These are phyloP conservation scores for Mycena maculata DNA, from an alignment of 768 basidiomycete genomes.

Conservation along the genomic window DNA sequence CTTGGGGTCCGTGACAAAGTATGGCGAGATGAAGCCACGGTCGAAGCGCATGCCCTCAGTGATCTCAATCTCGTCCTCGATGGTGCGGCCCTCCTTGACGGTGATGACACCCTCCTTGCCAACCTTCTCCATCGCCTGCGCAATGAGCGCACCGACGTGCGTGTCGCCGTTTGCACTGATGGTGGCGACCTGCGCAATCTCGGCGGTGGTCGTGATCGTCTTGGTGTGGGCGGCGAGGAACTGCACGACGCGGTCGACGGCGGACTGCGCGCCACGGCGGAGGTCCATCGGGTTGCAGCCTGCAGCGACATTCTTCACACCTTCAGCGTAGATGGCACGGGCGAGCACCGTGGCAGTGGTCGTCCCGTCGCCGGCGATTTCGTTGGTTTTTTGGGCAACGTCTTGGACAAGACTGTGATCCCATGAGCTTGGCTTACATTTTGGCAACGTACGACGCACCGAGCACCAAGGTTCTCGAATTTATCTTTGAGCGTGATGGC, in stretches of 20 bases:
- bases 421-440: too few species aligned
- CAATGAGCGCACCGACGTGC: constrained; percentile 94
- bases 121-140: constrained; percentile 99
- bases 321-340: constrained; percentile 97
- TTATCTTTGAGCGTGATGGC: constrained; percentile 95
- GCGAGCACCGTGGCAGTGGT: constrained; percentile 98
- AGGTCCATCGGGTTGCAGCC: constrained; percentile 99
- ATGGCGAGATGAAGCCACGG: constrained; percentile 97
- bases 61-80: constrained; percentile 98
- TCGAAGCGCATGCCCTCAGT: constrained; percentile 99
- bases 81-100: constrained; percentile 98
- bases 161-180: constrained; percentile 86
- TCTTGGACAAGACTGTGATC: constrained; percentile 86
- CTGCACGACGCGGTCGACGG: constrained; percentile 94
- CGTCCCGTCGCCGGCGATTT: constrained; percentile 96
- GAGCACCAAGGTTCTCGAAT: constrained; percentile 98
- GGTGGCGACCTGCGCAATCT: constrained; percentile 99
- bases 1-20: constrained; percentile 99
- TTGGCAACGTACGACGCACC: too few species aligned
- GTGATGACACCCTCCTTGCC: constrained; percentile 99
- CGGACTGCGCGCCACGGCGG: constrained; percentile 96
- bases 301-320: constrained; percentile 98
- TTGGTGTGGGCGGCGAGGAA: constrained; percentile 90
- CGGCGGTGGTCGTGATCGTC: constrained; percentile 95
- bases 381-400: constrained; percentile 96